Conservation (phyloP, 139 green algal genomes). For the Coccomyxa sp. region DNA sequence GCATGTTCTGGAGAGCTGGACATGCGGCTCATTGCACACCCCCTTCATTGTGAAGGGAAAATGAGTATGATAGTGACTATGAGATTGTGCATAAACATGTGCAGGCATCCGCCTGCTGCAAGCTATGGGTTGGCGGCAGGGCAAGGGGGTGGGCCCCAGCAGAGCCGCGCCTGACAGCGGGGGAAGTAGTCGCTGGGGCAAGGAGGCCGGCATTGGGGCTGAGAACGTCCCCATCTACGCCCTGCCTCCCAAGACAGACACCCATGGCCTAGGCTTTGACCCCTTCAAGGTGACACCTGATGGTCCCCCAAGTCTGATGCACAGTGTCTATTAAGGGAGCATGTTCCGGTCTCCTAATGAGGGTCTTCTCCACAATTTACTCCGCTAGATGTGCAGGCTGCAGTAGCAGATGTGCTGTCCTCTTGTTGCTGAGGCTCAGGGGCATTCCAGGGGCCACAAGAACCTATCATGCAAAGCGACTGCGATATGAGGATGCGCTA, state of each 20-base stretch:
- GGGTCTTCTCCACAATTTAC: too few relatives aligned
- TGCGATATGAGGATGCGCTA: too few relatives aligned
- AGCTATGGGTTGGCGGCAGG: slow-evolving; percentile 91
- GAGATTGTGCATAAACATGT: too few relatives aligned
- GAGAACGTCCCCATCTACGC: slow-evolving; percentile 72
- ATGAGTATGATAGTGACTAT: too few relatives aligned
- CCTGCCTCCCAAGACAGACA: slow-evolving; percentile 74
- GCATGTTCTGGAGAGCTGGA: too few relatives aligned
- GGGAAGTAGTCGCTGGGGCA: slow-evolving; percentile 51
- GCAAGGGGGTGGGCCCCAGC: slow-evolving; percentile 59
- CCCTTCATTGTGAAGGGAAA: too few relatives aligned
- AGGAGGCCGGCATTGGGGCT: slow-evolving; percentile 46
- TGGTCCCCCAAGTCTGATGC: too few relatives aligned
- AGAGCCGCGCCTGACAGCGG: slow-evolving; percentile 2
- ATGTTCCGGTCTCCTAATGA: too few relatives aligned
- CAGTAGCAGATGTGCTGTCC: background rate
- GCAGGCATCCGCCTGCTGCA: slow-evolving; percentile 80
- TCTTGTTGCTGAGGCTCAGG: background rate
- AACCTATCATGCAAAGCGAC: too few relatives aligned
- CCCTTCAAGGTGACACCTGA: slow-evolving; percentile 63
- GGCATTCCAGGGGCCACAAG: too few relatives aligned
- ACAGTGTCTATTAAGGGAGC: too few relatives aligned
- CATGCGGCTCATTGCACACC: too few relatives aligned
- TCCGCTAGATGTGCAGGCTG: slow-evolving; percentile 3
- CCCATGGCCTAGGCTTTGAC: slow-evolving; percentile 88